Percentiles rank a stretch among this genome's conserved stretches.
Evolutionary conservation across 768 basidiomycete species (phyloP).

Genomic region (Lactifluus echinatus): DNA sequence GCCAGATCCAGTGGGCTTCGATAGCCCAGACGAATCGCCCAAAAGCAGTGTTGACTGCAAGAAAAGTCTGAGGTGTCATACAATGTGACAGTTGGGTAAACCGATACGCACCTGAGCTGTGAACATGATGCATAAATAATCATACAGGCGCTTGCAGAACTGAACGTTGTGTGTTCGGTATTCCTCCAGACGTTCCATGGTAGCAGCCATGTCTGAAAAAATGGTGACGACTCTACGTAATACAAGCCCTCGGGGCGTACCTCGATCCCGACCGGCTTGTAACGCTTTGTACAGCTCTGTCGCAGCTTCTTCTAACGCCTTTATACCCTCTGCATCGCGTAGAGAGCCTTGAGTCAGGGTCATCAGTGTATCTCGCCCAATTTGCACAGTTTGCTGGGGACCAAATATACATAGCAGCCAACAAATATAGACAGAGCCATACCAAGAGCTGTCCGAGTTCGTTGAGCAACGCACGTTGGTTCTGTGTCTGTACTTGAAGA

Average conservation of each 20-base stretch:
- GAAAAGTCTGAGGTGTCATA: background rate
- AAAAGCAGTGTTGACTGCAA: conserved; percentile 58
- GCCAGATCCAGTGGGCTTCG: conserved; percentile 34
- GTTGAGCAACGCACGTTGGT: conserved; percentile 73
- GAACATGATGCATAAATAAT: conserved; percentile 88
- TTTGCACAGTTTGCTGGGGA: conserved; percentile 84
- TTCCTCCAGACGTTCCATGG: conserved; percentile 86
- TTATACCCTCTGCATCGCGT: conserved; percentile 68
- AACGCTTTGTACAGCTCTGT: conserved; percentile 92
- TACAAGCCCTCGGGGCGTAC: conserved; percentile 32
- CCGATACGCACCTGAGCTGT: conserved; percentile 62
- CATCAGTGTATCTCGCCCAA: conserved; percentile 65
- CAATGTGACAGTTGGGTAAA: background rate
- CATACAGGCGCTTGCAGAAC: conserved; percentile 86
- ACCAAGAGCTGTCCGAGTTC: conserved; percentile 88
- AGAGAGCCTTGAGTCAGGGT: conserved; percentile 84
- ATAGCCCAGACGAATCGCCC: conserved; percentile 52
- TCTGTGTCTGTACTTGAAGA: conserved; percentile 94
- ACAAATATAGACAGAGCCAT: background rate
- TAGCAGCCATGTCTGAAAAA: conserved; percentile 87
- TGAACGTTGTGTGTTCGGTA: conserved; percentile 85
- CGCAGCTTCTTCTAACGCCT: conserved; percentile 71
- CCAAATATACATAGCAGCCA: background rate
- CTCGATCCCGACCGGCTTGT: conserved; percentile 81
- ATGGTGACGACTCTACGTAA: background rate